phyloP scores from a whole-genome alignment of 164 flowering plant genomes.

The Hamamelis virginiana region DNA sequence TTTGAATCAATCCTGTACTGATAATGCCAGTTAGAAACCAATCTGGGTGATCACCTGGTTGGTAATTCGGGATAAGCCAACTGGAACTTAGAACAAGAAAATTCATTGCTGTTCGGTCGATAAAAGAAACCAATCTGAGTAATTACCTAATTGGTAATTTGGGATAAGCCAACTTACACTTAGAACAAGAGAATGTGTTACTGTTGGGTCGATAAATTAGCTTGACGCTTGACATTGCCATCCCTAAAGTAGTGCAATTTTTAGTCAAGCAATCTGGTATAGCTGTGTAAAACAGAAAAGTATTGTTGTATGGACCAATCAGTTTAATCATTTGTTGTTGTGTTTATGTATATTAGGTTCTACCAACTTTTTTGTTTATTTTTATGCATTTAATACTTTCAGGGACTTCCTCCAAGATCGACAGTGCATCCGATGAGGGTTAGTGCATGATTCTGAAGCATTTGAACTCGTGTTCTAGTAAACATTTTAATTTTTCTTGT shows the following conservation, averaged over 20 bases:
- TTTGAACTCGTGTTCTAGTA: not conserved
- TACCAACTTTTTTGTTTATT: not conserved
- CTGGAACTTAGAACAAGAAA: not conserved
- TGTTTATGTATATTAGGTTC: not conserved
- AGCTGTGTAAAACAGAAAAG: not conserved
- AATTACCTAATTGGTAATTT: not conserved
- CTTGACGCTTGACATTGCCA: not conserved
- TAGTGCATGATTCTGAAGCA: constrained; percentile 37
- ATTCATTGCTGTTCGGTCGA: too few relatives aligned
- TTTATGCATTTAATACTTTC: constrained; percentile 27
- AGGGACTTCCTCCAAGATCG: constrained; percentile 99
- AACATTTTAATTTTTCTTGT: not conserved
- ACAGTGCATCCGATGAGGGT: constrained; percentile 99
- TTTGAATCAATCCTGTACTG: not conserved
- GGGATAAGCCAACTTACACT: not conserved
- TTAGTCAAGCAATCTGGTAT: not conserved
- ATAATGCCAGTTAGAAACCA: not conserved
- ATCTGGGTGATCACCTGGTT: not conserved
- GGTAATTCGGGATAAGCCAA: not conserved
- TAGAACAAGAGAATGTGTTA: not conserved
- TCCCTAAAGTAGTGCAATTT: not conserved
- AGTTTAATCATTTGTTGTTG: not conserved
- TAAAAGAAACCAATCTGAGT: not conserved
- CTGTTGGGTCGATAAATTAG: not conserved
- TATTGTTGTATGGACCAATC: not conserved